Evolutionary conservation across 495 filamentous ascomycete species (phyloP), one percentile per base, ranked within the genome.

Genomic region (Talaromyces stipitatus): DNA sequence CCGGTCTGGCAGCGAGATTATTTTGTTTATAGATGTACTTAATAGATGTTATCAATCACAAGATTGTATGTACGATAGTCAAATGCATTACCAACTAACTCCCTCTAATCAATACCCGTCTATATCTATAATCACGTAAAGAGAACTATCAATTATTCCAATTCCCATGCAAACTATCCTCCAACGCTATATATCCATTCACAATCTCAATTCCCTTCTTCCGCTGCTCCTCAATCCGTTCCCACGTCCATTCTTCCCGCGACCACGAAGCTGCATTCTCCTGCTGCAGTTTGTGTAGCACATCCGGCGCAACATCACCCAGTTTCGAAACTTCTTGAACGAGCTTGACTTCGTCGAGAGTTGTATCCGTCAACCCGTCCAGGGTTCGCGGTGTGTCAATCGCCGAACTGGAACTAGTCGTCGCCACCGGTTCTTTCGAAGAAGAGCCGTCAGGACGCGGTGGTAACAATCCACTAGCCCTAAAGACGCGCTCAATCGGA

Each of bases 401-500:
- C 4, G 61, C 72, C 18, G 72, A 74, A 24, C 56, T n/a, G 62
- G 63, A 9, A 61, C 64, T 33, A 48, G 32, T 68, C 66, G 33
- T 30, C 12, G 30, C 38, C 12, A 23, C 54, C 45, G 54, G 33
- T 16, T 14, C 54, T 4, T 24, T 57, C 41, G 51, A 9, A 0
- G 36, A 36, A 32, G 30, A 30, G 3, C 58, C 63, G 18, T 60
- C 65, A 26, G 67, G 67, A n/a, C 62, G 60, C 9, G 62, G 54
- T 14, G 75, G 72, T 18, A 97, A 72, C 64, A 96, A 71, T 9
- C 83, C 82, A 33, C 82, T 82, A 36, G 85, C 79, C 46, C 79
- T 72, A 12, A 97, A 73, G 11, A 94, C 77, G 28, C 87, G 73
- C 67, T 92, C 90, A 6, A 92, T 90, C 33, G 89, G 80, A 6